Conservation (phyloP, 208 protist species). For the Novymonas esmeraldas region DNA sequence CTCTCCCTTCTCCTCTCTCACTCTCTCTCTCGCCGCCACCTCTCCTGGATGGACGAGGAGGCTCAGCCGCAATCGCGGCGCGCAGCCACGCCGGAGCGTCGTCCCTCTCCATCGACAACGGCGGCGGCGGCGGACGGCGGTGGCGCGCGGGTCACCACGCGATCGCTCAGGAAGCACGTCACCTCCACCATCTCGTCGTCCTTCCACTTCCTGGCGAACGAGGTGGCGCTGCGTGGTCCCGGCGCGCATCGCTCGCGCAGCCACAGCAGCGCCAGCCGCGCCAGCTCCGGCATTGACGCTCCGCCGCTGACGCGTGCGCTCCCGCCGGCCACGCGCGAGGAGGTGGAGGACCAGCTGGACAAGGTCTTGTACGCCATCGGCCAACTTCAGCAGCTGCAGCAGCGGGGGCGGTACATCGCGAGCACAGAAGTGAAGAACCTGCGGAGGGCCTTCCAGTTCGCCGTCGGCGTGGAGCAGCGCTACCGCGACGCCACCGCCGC, state of each 20-base stretch:
- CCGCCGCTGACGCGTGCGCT: slow-evolving; percentile 18
- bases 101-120: too few species aligned
- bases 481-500: slow-evolving; percentile 11
- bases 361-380: slow-evolving; percentile 48
- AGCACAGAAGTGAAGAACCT: slow-evolving; percentile 54
- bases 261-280: slow-evolving; percentile 9
- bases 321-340: slow-evolving; percentile 34
- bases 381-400: slow-evolving; percentile 51
- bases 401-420: slow-evolving; percentile 41
- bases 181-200: slow-evolving; percentile 26
- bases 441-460: slow-evolving; percentile 59
- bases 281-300: slow-evolving; percentile 7
- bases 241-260: slow-evolving; percentile 1
- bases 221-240: slow-evolving; percentile 10
- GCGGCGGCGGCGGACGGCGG: not conserved
- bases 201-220: slow-evolving; percentile 19
- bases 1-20: not conserved
- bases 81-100: too few species aligned
- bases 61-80: too few species aligned
- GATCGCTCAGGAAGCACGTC: slow-evolving; percentile 16
- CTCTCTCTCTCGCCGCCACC: not conserved
- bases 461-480: slow-evolving; percentile 39
- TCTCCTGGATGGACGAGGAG: too few species aligned
- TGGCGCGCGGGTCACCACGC: not conserved
- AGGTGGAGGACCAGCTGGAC: slow-evolving; percentile 63